Evolutionary conservation across 495 filamentous ascomycete genomes (phyloP), one percentile per base, ranked within the genome.

Genomic region (Talaromyces borbonicus): DNA sequence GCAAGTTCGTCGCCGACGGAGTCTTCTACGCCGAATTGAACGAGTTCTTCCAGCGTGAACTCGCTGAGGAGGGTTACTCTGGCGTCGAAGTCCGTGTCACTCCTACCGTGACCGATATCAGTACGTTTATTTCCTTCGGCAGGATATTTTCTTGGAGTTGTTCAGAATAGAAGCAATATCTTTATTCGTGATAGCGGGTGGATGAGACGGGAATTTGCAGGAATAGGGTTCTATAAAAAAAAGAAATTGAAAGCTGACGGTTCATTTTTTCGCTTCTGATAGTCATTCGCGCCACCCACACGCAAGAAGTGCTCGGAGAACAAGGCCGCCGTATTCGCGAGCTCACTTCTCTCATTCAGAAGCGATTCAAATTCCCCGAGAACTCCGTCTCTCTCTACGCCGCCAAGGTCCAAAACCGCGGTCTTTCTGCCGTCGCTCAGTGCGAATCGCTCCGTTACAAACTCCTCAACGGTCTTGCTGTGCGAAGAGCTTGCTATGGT

Each of bases 41-140:
- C 84, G 92, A 98, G 77, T 98, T 98, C 85, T 98, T 98, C 88
- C 93, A 96, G 79, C 90, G 93, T 68, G 92, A 98, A 77, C 78
- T 98, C 66, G 90, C 90, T 67, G 90, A 98, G 80, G 93, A 98
- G 79, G 92, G 92, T 56, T 98, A 98, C 78, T 97, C 93, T 26
- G 92, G 92, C 63, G 92, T 98, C 63, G 93, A 98, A 76, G 93
- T 98, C 72, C 90, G 92, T 77, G 92, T 98, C 59, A 98, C 92
- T 56, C 92, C 92, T 61, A 98, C 92, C 63, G 92, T 98, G 68
- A 98, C 92, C 75, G 92, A 96, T 68, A 97, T 97, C 83, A 98
- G 78, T 82, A 77, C 55, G 75, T 71, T 54, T 52, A 51, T 53
- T 48, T 45, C 30, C 19, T 24, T 43, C 49, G 53, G 9, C 49